Evolutionary conservation across 1,139 yeast genomes (phyloP).

Genomic region (Sugiyamaella sp.): DNA sequence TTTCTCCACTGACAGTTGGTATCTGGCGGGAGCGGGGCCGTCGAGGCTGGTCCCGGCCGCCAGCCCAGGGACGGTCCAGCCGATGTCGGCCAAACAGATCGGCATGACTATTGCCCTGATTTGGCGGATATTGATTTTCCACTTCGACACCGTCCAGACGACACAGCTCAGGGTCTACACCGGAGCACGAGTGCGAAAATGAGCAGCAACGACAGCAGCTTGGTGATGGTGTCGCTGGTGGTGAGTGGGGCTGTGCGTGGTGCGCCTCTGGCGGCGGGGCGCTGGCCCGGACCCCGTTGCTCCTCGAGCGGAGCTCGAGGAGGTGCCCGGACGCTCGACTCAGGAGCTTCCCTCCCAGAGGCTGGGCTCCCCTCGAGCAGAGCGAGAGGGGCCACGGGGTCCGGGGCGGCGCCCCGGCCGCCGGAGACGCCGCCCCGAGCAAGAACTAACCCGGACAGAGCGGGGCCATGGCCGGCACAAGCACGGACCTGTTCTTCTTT

Average conservation of each 20-base stretch:
- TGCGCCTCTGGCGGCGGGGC: constrained; percentile 5
- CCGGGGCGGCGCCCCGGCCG: constrained; percentile 7
- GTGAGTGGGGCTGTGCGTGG: constrained; percentile 3
- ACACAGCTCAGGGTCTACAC: background rate
- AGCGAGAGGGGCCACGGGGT: constrained; percentile 4
- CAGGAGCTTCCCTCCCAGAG: no score
- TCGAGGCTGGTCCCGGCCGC: no score
- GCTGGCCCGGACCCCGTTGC: constrained; percentile 4
- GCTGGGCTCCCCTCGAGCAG: no score
- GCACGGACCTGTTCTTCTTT: constrained; percentile 91
- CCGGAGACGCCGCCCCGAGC: background rate
- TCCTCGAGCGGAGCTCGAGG: background rate
- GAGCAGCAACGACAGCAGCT: background rate
- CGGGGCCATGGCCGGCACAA: constrained; percentile 96
- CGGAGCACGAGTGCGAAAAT: background rate
- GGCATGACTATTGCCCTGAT: constrained; percentile 2
- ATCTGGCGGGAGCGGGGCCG: no score
- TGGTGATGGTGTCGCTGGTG: constrained; percentile 10
- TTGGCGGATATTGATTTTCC: constrained; percentile 2
- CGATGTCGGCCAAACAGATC: background rate
- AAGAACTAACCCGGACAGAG: constrained; percentile 47
- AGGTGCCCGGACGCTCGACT: no score
- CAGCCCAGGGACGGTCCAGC: no score
- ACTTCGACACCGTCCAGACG: background rate
- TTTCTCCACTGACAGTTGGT: no score